These are phyloP conservation scores for Drechslerella coelobrocha DNA, from an alignment of 2,329 filamentous ascomycete species.

Conservation along the genomic window DNA sequence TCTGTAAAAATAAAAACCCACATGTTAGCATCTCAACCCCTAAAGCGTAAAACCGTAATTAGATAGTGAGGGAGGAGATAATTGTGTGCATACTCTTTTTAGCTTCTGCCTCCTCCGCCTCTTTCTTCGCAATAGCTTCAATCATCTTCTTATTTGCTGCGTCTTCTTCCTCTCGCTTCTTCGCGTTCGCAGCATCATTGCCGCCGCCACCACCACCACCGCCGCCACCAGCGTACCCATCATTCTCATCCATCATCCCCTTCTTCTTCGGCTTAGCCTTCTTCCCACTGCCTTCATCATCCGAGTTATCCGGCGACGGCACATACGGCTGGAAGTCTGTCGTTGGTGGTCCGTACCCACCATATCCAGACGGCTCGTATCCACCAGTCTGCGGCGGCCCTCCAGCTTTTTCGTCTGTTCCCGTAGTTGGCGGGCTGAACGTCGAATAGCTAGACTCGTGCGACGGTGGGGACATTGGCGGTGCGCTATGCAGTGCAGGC, in stretches of 20 bases:
- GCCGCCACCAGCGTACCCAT: conserved; percentile 59
- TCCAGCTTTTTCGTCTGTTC: conserved; percentile 54
- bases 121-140: conserved; percentile 79
- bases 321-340: conserved; percentile 59
- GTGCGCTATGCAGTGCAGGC: background rate
- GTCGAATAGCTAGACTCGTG: conserved; percentile 19
- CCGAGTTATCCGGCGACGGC: conserved; percentile 62
- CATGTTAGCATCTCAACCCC: conserved; percentile 61
- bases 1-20: conserved; percentile 5
- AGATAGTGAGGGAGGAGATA: conserved; percentile 55
- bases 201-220: background rate
- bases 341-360: conserved; percentile 65
- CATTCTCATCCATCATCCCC: conserved; percentile 81
- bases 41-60: conserved; percentile 51
- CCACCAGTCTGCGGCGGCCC: conserved; percentile 53
- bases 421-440: conserved; percentile 16
- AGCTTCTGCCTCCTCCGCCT: conserved; percentile 59
- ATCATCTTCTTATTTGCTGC: conserved; percentile 84
- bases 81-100: conserved; percentile 63
- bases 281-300: conserved; percentile 62
- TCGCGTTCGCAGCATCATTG: conserved; percentile 65
- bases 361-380: conserved; percentile 52
- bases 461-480: conserved; percentile 41
- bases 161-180: conserved; percentile 73
- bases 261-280: conserved; percentile 76